Base-by-base conservation (phyloP, 257 asterid genomes). In the Parsonsia alboflavescens region DNA sequence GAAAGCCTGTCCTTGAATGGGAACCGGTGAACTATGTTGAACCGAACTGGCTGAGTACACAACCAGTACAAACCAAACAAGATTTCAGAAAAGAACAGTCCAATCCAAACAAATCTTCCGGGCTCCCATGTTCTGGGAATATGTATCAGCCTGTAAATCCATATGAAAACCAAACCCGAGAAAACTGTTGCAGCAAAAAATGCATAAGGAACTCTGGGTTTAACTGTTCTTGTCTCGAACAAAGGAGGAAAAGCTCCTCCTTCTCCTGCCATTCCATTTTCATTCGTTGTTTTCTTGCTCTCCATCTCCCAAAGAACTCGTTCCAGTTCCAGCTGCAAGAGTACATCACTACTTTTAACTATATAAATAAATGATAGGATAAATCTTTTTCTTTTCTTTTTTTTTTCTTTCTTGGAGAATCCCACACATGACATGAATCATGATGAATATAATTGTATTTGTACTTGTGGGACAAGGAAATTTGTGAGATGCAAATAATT, bases 41-140 rank as follows among this genome's bases (percentile, higher is more conserved):
- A 88, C 4, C 98, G 90, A 76, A 52, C 83, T 21, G 95, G 64
- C n/a, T 84, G 97, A 30, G 92, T 81, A 52, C 87, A 11, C n/a
- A 89, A 79, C 98, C 98, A 91, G 77, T 89, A 89, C 5, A 88
- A 49, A 33, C 89, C 86, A 28, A 91, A 88, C 22, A 75, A 28
- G 7, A 84, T 0, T 77, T 91, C 97, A 0, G 97, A 76, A 2
- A 81, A 48, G 33, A 86, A 81, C 87, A 89, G 85, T 6, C 74
- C 83, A 22, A 86, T 73, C 97, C 97, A 89, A n/a, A 78, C 79
- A 61, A 39, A 83, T 82, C 88, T 86, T 2, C 90, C 86, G 5
- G 61, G 19, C 66, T 79, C 84, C 46, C 77, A 84, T 1, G 53
- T 7, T 42, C 17, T 21, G 6, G 95, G 95, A 41, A 93, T 72